phyloP scores from a whole-genome alignment of 1,284 basidiomycete genomes.

The Cryptococcus sp. region DNA sequence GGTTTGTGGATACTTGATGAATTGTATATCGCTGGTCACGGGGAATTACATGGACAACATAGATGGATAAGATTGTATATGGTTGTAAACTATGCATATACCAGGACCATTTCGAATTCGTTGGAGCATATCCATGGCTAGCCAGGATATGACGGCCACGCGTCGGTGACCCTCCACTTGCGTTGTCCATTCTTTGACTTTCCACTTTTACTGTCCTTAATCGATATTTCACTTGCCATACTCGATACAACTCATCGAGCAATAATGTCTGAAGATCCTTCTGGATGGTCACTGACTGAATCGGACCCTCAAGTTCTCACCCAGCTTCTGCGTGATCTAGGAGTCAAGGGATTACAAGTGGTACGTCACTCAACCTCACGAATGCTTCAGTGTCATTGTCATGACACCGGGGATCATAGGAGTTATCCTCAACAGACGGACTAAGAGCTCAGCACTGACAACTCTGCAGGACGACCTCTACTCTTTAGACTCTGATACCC shows the following conservation, averaged over 20 bases:
- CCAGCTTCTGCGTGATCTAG: conserved; percentile 47
- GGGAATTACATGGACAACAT: too few species aligned
- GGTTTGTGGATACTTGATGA: conserved; percentile 17
- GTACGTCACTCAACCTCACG: conserved; percentile 29
- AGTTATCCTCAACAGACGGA: neutral
- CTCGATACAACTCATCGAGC: neutral
- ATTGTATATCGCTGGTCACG: too few species aligned
- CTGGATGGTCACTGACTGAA: conserved; percentile 49
- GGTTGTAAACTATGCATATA: too few species aligned
- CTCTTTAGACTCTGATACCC: conserved; percentile 68
- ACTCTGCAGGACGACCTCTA: conserved; percentile 68
- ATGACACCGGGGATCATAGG: neutral
- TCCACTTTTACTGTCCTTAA: neutral
- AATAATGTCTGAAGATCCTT: conserved; percentile 33
- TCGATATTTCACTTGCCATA: neutral
- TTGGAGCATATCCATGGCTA: too few species aligned
- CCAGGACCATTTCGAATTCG: too few species aligned
- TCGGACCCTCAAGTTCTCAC: conserved; percentile 51
- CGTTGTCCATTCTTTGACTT: neutral
- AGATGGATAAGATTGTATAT: too few species aligned
- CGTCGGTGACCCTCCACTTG: neutral
- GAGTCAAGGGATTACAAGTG: conserved; percentile 51
- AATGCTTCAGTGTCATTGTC: neutral
- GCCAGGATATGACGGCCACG: too few species aligned
- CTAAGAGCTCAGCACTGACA: neutral